Evolutionary conservation across 257 asterid genomes (phyloP), one percentile per base, ranked within the genome.

Genomic region (Penstemon davidsonii): DNA sequence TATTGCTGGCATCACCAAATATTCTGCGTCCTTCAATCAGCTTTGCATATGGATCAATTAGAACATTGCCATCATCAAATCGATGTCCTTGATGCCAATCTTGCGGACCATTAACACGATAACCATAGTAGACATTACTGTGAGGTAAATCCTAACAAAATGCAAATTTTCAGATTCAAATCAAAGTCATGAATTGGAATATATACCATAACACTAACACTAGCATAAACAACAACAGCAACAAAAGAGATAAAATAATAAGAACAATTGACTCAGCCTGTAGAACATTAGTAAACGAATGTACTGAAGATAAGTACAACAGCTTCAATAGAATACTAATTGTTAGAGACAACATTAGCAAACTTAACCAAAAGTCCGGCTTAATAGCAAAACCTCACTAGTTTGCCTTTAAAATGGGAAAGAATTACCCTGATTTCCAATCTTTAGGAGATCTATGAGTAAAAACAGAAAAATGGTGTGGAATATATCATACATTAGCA

Each of bases 31-130:
- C 99, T 80, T 93, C 99, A 82, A 93, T 60, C 72, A 93, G 75
- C 83, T 85, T 93, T 75, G 97, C 95, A 58, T 93, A 93, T 6
- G 99, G 99, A 82, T 93, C 99, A 56, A 93, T 74, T 66, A 93
- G 78, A 67, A 90, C 64, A 68, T 73, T 83, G 58, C 74, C 73
- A 62, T 60, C 63, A 76, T 93, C 96, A 82, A 85, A 93, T 58
- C 99, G 91, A 81, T 93, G 96, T 37, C 99, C 99, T 73, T 85
- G 85, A 80, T 69, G 75, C 97, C 99, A 93, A 69, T 77, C 87
- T 80, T 57, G 81, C 62, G 96, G 89, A 71, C 99, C 97, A 81
- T 93, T 88, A 45, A 88, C 70, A 49, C 87, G 94, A 64, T 93
- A 93, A 62, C 91, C 92, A 70, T 93, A 93, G 62, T 80, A 79